Base-by-base conservation (phyloP, 2,329 filamentous ascomycete species). In the Xylogone sp. region DNA sequence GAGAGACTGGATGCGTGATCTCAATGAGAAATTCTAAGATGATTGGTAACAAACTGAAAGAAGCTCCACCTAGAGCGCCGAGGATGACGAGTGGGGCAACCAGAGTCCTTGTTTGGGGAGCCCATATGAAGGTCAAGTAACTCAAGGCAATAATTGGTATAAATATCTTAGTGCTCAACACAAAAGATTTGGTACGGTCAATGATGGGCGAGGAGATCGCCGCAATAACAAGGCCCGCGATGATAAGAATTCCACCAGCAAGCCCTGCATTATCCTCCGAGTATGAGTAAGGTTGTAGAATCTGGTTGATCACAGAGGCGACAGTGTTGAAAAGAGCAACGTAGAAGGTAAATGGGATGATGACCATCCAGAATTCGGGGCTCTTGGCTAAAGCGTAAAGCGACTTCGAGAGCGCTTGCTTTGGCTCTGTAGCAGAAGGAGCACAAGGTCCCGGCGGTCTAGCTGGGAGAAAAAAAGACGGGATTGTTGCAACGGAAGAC, bases 241-340 rank as follows among this genome's bases (percentile, higher is more conserved):
- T 77, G 65, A 97, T 97, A 29, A 97, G 79, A 7, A 97, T 70
- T 1, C 88, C 94, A 57, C 94, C 94, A 10, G 86, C 90, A 62
- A 97, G 92, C 27, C 94, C 94, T 20, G 93, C 89, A 50, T 96
- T 79, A 57, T 87, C 86, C 66, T 96, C 87, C 53, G 75, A 80
- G 78, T 90, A 96, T 62, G 83, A 88, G 71, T 97, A 93, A 0
- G 94, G 94, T 39, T 82, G 75, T 57, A 97, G 81, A 66, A 97
- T 90, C 66, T 97, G 93, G 73, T 93, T 96, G 9, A 97, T 78
- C 1, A 97, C 81, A 1, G 88, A 88, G 46, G 91, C 95, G 59
- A 92, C 76, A 59, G 87, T 87, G 77, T 97, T 97, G 83, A 99
- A 99, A 73, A 94, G 86, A 62, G 88, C 92, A 55, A 96, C 89